Evolutionary conservation across 1,284 basidiomycete genomes (phyloP), one percentile per base, ranked within the genome.

Genomic region (Hemileia vastatrix): DNA sequence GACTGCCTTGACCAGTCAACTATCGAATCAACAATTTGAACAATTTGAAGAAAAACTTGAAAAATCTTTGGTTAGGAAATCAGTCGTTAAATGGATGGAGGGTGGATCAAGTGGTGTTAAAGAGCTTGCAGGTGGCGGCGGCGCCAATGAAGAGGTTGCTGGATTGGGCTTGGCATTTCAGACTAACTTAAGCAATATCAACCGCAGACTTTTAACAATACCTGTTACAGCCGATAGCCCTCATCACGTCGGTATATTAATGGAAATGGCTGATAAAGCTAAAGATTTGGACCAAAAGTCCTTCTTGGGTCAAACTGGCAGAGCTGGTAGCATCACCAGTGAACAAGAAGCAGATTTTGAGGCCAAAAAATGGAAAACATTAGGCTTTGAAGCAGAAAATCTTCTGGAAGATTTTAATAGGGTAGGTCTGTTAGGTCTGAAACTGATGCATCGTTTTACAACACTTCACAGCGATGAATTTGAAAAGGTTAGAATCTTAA

Each of bases 341-440:
- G 76, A 75, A 1, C 59, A 70, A 48, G 67, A 65, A 80, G 83
- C 69, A 71, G 77, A 57, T 21, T 70, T 66, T 72, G 73, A 74
- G 27, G 70, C 77, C 23, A 48, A 83, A 54, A 88, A 86, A 72
- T 93, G 90, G 90, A 80, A 83, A 45, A 83, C 85, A 67, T 77
- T 91, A 21, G 90, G 90, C 1, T 90, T 92, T 68, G 80, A 83
- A 24, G 83, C 81, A 8, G 92, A 94, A 76, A 85, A 87, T 69
- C 79, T 91, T 1, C 80, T 83, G 3, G 83, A 85, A 64, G 88
- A 95, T 76, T 95, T 96, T 75, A 80, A 80, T 23, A 84, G 86
- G 67, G 86, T 88, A 8, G 93, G 93, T 4, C 81, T 90, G 63
- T 80, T 94, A 57, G 91, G 91, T 4, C 77, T 95, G 64, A 86